phyloP scores from a whole-genome alignment of 768 basidiomycete species.

The Hypsizygus marmoreus region DNA sequence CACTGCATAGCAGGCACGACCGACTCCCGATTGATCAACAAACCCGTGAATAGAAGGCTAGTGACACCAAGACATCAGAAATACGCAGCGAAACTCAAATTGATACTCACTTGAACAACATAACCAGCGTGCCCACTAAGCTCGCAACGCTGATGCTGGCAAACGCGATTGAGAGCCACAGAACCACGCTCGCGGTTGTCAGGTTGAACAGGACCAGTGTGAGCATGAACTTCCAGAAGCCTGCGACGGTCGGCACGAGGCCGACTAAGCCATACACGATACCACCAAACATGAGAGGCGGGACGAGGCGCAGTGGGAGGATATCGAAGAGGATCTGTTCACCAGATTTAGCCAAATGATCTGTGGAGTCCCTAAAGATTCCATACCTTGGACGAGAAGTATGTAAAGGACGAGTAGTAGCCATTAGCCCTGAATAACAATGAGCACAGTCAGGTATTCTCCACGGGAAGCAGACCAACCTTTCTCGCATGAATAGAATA shows the following conservation, averaged over 20 bases:
- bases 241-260: constrained; percentile 84
- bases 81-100: constrained; percentile 2
- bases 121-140: constrained; percentile 90
- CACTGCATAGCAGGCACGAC: constrained; percentile 73
- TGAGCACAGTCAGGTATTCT: background rate
- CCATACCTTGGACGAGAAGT: constrained; percentile 88
- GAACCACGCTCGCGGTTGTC: constrained; percentile 89
- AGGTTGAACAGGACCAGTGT: constrained; percentile 96
- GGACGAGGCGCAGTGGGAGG: constrained; percentile 90
- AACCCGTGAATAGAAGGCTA: constrained; percentile 92
- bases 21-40: constrained; percentile 92
- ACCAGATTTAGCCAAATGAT: background rate
- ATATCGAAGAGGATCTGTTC: constrained; percentile 95
- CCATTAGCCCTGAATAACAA: constrained; percentile 76
- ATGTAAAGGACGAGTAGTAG: constrained; percentile 96
- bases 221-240: constrained; percentile 99
- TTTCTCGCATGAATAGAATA: constrained; percentile 96
- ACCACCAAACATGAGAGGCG: constrained; percentile 92
- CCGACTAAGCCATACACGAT: constrained; percentile 96
- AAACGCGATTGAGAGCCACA: constrained; percentile 89
- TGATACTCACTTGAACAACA: constrained; percentile 92
- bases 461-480: constrained; percentile 46
- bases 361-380: background rate
- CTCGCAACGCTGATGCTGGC: constrained; percentile 87
- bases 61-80: constrained; percentile 1